Percentiles rank a stretch among this genome's conserved stretches.
Evolutionary conservation across 192 early-diverging fungal genomes (phyloP).

Genomic region (Podila minutissima): DNA sequence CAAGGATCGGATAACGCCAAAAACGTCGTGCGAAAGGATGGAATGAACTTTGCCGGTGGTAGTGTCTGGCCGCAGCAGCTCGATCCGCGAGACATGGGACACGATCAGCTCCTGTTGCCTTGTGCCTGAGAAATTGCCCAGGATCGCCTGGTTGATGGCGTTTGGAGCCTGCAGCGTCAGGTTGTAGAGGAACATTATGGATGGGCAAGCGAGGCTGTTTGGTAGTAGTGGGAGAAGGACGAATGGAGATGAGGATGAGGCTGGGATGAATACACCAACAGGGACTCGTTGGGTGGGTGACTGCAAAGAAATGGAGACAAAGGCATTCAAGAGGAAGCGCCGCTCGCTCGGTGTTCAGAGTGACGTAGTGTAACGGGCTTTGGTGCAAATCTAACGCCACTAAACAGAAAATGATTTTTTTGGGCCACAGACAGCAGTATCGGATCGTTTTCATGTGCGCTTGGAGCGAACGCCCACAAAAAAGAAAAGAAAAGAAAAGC

Average conservation of each 20-base stretch:
- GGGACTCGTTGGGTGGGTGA: neutral
- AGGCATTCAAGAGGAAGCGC: neutral
- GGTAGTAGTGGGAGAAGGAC: neutral
- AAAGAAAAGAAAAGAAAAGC: neutral
- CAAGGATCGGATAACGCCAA: constrained; percentile 88
- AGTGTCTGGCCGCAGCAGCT: constrained; percentile 83
- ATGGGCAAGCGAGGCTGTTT: neutral
- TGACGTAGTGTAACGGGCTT: no score
- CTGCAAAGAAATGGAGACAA: neutral
- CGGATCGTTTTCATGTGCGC: no score
- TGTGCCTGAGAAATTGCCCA: constrained; percentile 94
- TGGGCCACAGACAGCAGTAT: no score
- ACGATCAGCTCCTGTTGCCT: constrained; percentile 92
- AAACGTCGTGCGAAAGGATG: constrained; percentile 77
- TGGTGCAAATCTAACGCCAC: no score
- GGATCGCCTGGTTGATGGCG: constrained; percentile 77
- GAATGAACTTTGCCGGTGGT: constrained; percentile 82
- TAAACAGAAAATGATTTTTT: no score
- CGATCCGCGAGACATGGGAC: constrained; percentile 77
- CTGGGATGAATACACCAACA: neutral
- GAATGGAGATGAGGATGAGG: neutral
- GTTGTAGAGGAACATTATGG: constrained; percentile 85
- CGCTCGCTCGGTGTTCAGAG: no score
- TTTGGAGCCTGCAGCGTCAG: constrained; percentile 87
- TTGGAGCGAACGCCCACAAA: neutral